phyloP scores from a whole-genome alignment of 192 early-diverging fungal species.

The Phlyctochytrium arcticum region DNA sequence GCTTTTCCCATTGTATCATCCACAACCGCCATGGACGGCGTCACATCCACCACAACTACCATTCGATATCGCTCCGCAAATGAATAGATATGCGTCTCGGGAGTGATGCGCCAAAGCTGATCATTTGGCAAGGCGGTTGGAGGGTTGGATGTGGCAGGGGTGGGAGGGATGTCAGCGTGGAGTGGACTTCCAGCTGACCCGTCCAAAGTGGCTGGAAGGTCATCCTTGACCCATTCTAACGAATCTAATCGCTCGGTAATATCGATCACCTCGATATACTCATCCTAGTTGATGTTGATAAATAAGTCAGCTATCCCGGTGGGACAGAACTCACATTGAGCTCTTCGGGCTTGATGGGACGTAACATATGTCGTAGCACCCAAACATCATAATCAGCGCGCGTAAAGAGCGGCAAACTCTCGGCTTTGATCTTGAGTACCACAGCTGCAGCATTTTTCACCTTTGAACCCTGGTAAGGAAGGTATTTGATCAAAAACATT shows the following conservation, averaged over 20 bases:
- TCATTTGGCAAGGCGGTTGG: not conserved
- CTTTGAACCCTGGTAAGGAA: not conserved
- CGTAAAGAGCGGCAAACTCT: not conserved
- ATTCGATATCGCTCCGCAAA: slow-evolving; percentile 56
- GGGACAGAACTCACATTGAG: not conserved
- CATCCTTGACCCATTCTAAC: not conserved
- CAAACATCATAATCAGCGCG: not conserved
- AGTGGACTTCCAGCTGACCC: no score
- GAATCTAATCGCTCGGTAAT: not conserved
- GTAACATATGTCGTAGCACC: not conserved
- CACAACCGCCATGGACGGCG: slow-evolving; percentile 57
- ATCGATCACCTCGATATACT: not conserved
- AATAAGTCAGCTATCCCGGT: not conserved
- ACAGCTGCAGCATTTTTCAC: not conserved
- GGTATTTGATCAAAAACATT: no score
- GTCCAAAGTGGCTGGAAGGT: not conserved
- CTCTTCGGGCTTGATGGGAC: not conserved
- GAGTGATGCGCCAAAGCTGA: slow-evolving; percentile 42
- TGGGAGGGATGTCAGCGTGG: not conserved
- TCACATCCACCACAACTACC: slow-evolving; percentile 67
- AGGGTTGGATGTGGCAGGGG: not conserved
- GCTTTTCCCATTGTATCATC: slow-evolving; percentile 33
- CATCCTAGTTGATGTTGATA: not conserved
- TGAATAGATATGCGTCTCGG: slow-evolving; percentile 60
- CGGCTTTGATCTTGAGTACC: not conserved